Base-by-base conservation (phyloP, 2,329 filamentous ascomycete species). In the Microcyclospora tardicrescens region DNA sequence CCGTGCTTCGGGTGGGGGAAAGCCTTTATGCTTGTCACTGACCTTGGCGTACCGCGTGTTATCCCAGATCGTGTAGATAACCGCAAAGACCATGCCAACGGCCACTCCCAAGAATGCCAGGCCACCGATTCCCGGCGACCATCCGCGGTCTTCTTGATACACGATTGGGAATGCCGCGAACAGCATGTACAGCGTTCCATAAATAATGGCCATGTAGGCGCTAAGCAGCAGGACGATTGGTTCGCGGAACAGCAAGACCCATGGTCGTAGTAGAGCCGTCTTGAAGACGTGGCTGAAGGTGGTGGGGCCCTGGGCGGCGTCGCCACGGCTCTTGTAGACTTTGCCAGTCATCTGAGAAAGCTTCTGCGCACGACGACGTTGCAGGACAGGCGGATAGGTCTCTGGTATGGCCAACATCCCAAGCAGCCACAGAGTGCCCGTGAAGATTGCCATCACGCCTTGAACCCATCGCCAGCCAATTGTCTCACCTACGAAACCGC, bases 231-330 rank as follows among this genome's bases (percentile, higher is more conserved):
- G 74, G 35, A 93, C 84, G 53, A 94, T 93, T 30, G 82, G 75
- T 60, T 93, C 85, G 44, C 72, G 65, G 60, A 91, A 89, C 28
- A 93, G 73, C 2, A 94, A 75, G 64, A 91, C 83, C 64, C 93
- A 84, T 1, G 85, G 86, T 4, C 85, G 75, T 45, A 91, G 56
- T 30, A 93, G 65, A 68, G 91, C 89, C 49, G 91, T 70, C 15
- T 67, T 63, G 16, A 93, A 63, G 35, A 79, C 73, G 55, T 91
- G 79, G 4, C 64, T 60, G 39, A 91, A 36, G n/a, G n/a, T n/a
- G n/a, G n/a, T n/a, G 59, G 3, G 84, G 75, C 82, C 73, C 33
- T 72, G 61, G 53, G 93, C 83, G 32, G 93, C 72, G 39, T 93
- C 85, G 53, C 81, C 73, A 59, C 91, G 83, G 0, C 85, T 89